Evolutionary conservation across 257 asterid species (phyloP).

Genomic region (Penstemon newberryi): DNA sequence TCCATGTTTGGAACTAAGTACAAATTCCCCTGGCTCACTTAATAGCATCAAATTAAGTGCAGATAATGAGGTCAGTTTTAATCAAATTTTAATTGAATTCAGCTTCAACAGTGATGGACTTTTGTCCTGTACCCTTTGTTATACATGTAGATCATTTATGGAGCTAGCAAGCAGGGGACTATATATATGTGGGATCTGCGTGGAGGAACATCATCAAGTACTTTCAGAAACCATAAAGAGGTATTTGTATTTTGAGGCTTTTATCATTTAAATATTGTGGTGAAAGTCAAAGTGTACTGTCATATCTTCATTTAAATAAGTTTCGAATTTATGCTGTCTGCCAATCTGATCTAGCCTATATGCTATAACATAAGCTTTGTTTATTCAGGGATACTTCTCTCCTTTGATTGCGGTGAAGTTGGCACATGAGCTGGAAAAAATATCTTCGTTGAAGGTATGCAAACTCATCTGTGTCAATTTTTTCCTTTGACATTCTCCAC

Average conservation of each 20-base stretch:
- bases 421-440: slow-evolving; percentile 78
- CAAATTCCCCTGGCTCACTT: slow-evolving; percentile 58
- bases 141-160: slow-evolving; percentile 70
- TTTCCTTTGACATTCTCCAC: not conserved
- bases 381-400: slow-evolving; percentile 55
- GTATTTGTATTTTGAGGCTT: slow-evolving; percentile 37
- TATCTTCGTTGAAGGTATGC: slow-evolving; percentile 74
- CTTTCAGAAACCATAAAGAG: slow-evolving; percentile 74
- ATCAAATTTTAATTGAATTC: not conserved
- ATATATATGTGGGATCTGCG: slow-evolving; percentile 90
- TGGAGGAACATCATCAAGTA: slow-evolving; percentile 72
- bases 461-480: slow-evolving; percentile 5
- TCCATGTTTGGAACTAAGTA: slow-evolving; percentile 73
- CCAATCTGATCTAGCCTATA: slow-evolving; percentile 11
- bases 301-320: slow-evolving; percentile 8
- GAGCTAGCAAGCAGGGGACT: slow-evolving; percentile 81
- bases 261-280: slow-evolving; percentile 11
- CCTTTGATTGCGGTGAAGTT: slow-evolving; percentile 71
- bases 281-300: slow-evolving; percentile 1
- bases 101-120: slow-evolving; percentile 21
- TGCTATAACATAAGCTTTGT: slow-evolving; percentile 22
- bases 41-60: slow-evolving; percentile 69
- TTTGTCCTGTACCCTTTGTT: slow-evolving; percentile 19
- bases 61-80: slow-evolving; percentile 69
- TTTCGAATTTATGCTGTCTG: slow-evolving; percentile 12